Conservation (phyloP, 2,329 filamentous ascomycete genomes). For the Elsinoe necatrix region DNA sequence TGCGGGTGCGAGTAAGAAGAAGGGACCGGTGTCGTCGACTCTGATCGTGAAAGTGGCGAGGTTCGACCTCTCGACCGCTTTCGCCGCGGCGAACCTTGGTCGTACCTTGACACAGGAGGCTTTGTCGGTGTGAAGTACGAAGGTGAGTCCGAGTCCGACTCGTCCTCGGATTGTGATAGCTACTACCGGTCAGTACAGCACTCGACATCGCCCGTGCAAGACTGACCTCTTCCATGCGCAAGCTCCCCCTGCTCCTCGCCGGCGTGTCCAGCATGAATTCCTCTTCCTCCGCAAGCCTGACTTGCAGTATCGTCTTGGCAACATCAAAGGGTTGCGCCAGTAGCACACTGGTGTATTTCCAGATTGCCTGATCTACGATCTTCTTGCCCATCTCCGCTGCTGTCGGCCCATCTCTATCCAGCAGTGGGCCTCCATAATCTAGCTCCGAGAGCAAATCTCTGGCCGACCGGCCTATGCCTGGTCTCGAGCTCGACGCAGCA, state of each 20-base stretch:
- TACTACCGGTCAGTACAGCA: not conserved
- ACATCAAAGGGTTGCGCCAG: slow-evolving; percentile 96
- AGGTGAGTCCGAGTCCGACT: slow-evolving; percentile 61
- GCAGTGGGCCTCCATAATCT: slow-evolving; percentile 81
- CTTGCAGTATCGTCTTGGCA: slow-evolving; percentile 85
- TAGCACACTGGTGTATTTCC: slow-evolving; percentile 84
- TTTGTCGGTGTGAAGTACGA: slow-evolving; percentile 74
- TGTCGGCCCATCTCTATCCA: slow-evolving; percentile 62
- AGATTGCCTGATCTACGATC: slow-evolving; percentile 73
- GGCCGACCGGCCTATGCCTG: slow-evolving; percentile 54
- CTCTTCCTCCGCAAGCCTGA: slow-evolving; percentile 44
- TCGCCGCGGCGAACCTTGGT: slow-evolving; percentile 32
- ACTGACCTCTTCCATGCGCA: slow-evolving; percentile 14
- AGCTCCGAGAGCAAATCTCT: slow-evolving; percentile 83
- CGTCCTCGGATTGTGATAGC: slow-evolving; percentile 44
- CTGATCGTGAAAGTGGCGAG: slow-evolving; percentile 32
- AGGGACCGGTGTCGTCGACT: slow-evolving; percentile 33
- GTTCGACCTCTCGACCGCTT: slow-evolving; percentile 38
- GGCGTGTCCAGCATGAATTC: slow-evolving; percentile 3
- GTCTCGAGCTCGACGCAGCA: slow-evolving; percentile 32
- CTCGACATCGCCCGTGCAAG: slow-evolving; percentile 16
- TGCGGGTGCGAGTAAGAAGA: slow-evolving; percentile 38
- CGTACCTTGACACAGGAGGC: slow-evolving; percentile 31
- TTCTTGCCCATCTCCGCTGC: slow-evolving; percentile 64
- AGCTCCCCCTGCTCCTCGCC: slow-evolving; percentile 1